Percentiles rank a stretch among this genome's conserved stretches.
These are phyloP conservation scores for Lachancea nothofagi DNA, from an alignment of 805 yeast genomes.

Conservation along the genomic window DNA sequence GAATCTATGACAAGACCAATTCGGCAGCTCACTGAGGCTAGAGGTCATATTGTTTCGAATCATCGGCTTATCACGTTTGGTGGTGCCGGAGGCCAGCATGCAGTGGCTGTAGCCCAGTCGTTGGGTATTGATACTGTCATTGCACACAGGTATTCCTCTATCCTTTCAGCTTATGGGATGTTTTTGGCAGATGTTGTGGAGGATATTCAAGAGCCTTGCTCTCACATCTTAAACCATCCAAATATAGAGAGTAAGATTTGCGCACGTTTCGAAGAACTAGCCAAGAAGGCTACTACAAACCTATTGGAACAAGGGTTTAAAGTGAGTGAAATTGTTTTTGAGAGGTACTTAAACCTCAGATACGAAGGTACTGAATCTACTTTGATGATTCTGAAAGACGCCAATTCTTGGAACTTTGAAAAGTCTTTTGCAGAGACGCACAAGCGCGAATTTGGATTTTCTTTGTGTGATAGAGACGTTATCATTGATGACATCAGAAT, in stretches of 20 bases:
- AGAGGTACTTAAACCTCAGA: slow-evolving; percentile 67
- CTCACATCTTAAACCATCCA: slow-evolving; percentile 35
- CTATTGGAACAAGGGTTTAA: slow-evolving; percentile 50
- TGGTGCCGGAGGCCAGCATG: slow-evolving; percentile 93
- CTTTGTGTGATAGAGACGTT: slow-evolving; percentile 50
- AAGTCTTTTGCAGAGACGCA: slow-evolving; percentile 43
- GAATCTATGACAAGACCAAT: slow-evolving; percentile 87
- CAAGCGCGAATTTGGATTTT: slow-evolving; percentile 67
- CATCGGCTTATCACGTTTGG: slow-evolving; percentile 81
- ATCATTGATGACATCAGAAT: slow-evolving; percentile 70
- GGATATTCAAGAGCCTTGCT: slow-evolving; percentile 71
- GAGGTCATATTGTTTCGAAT: slow-evolving; percentile 58
- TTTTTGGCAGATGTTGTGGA: slow-evolving; percentile 79
- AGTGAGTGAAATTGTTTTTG: slow-evolving; percentile 42
- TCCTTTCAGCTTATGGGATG: slow-evolving; percentile 84
- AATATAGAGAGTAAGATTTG: slow-evolving; percentile 35
- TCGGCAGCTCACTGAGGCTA: slow-evolving; percentile 76
- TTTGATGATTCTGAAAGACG: slow-evolving; percentile 51
- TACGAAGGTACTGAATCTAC: slow-evolving; percentile 89
- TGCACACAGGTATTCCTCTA: slow-evolving; percentile 75
- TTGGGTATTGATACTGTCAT: slow-evolving; percentile 64
- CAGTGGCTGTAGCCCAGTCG: slow-evolving; percentile 65
- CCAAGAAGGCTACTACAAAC: slow-evolving; percentile 37
- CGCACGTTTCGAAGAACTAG: slow-evolving; percentile 42
- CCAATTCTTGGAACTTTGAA: slow-evolving; percentile 32